A percentile compares a stretch with the other conserved stretches of the same genome.
Evolutionary conservation across 768 basidiomycete genomes (phyloP).

Genomic region (Podaxis sp.): DNA sequence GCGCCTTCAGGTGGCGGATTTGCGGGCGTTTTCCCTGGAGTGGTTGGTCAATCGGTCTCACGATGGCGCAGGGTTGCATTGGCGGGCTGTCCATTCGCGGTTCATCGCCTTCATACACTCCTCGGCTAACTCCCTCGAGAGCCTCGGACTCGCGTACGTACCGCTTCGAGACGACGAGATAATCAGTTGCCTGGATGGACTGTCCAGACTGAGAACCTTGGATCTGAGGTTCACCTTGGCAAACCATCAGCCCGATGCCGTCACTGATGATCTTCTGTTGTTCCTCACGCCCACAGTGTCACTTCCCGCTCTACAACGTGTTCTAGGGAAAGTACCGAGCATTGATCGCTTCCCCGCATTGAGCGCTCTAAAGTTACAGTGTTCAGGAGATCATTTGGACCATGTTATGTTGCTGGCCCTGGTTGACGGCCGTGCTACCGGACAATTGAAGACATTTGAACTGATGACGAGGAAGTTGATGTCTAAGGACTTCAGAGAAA

Average conservation of each 20-base stretch:
- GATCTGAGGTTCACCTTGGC: slow-evolving; percentile 31
- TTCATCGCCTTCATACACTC: slow-evolving; percentile 26
- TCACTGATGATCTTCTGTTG: slow-evolving; percentile 30
- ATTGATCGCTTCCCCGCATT: background rate
- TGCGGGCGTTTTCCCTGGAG: slow-evolving; percentile 28
- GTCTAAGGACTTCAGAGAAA: slow-evolving; percentile 4
- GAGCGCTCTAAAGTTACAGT: slow-evolving; percentile 24
- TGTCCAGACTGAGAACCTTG: slow-evolving; percentile 26
- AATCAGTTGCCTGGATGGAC: slow-evolving; percentile 23
- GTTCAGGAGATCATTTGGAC: slow-evolving; percentile 28
- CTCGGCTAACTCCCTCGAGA: slow-evolving; percentile 23
- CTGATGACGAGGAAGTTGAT: slow-evolving; percentile 2
- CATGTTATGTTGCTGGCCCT: slow-evolving; percentile 22
- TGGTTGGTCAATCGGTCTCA: slow-evolving; percentile 26
- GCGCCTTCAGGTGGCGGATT: slow-evolving; percentile 22
- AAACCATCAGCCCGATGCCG: slow-evolving; percentile 28
- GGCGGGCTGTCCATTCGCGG: slow-evolving; percentile 20
- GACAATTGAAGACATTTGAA: background rate
- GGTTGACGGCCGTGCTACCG: slow-evolving; percentile 16
- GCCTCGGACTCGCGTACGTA: slow-evolving; percentile 32
- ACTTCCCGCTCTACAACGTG: background rate
- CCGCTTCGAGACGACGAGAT: slow-evolving; percentile 31
- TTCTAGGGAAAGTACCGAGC: background rate
- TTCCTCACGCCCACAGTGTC: slow-evolving; percentile 13
- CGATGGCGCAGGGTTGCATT: slow-evolving; percentile 7